These are phyloP conservation scores for Penicillium fimorum DNA, from an alignment of 495 filamentous ascomycete genomes.

Conservation along the genomic window DNA sequence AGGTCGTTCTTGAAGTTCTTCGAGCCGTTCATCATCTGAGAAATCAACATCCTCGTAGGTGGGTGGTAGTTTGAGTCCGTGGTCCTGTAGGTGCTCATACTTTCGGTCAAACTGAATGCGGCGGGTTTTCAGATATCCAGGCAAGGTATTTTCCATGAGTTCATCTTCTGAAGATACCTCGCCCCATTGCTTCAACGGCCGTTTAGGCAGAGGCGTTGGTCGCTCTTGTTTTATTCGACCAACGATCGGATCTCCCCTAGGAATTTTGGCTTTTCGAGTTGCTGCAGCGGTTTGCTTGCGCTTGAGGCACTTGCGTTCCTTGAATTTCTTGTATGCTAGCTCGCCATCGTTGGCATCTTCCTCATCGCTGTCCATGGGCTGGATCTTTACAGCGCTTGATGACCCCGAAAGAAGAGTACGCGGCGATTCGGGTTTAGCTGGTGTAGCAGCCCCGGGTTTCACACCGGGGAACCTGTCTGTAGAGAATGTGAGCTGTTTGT, in stretches of 20 bases:
- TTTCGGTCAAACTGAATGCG: slow-evolving; percentile 52
- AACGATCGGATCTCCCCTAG: slow-evolving; percentile 29
- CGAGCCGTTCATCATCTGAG: slow-evolving; percentile 75
- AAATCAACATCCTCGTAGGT: slow-evolving; percentile 79
- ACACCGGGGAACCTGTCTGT: slow-evolving; percentile 2
- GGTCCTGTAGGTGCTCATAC: slow-evolving; percentile 57
- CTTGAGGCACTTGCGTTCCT: slow-evolving; percentile 55
- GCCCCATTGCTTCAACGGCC: slow-evolving; percentile 35
- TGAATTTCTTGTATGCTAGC: slow-evolving; percentile 57
- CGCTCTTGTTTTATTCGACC: slow-evolving; percentile 29
- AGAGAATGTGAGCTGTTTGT: slow-evolving; percentile 20
- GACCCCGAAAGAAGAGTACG: slow-evolving; percentile 16
- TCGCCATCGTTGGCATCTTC: slow-evolving; percentile 48
- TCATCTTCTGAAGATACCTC: slow-evolving; percentile 53
- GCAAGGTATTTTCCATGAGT: slow-evolving; percentile 57
- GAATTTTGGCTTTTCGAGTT: slow-evolving; percentile 45
- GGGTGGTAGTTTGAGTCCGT: slow-evolving; percentile 75
- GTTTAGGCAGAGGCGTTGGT: slow-evolving; percentile 17
- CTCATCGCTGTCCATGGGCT: slow-evolving; percentile 34
- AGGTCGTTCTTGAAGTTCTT: slow-evolving; percentile 64
- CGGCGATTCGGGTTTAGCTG: slow-evolving; percentile 12
- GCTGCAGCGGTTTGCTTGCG: slow-evolving; percentile 52
- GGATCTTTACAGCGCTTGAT: slow-evolving; percentile 19
- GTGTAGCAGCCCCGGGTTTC: background rate
- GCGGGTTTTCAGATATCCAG: slow-evolving; percentile 57